Evolutionary conservation across 129 eudicot genomes (phyloP), one percentile per base, ranked within the genome.

Genomic region (Lactuca sativa): DNA sequence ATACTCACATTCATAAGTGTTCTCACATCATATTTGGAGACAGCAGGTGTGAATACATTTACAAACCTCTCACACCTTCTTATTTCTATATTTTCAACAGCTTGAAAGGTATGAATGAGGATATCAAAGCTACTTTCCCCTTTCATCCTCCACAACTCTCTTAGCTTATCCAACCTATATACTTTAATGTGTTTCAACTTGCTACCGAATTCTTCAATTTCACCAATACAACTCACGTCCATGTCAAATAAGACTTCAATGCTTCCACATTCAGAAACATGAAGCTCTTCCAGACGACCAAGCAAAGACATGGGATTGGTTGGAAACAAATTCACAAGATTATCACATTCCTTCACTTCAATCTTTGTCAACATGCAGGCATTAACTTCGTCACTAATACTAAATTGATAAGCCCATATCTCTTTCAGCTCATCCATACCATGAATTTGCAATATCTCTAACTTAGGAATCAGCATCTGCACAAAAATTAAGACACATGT

Each of bases 131-230:
- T 4, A 18, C 25, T 56, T 17, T 21, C 56, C 21, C 65, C 65
- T 13, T 56, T 70, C 36, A 70, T 12, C 56, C 74, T 70, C 66
- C 65, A 70, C 38, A 70, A 5, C 40, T 56, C 74, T 40, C 56
- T 56, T 41, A 70, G 8, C 11, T 70, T 31, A 56, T 4, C 9
- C 15, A 4, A 56, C 4, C 0, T 0, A 14, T 0, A 21, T 9
- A 70, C 64, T 12, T 8, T 0, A 70, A 70, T 40, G 3, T 6
- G 13, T 70, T 56, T 56, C 56, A 70, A 70, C 0, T 25, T 40
- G 10, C 10, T 11, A 9, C 6, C 7, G 9, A 3, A 3, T 14
- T 70, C n/a, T 30, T 67, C 74, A 4, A 13, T 47, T 43, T 16
- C 17, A 37, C 16, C 33, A 30, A 14, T 6, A 25, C 65, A 57